Evolutionary conservation across 2,329 filamentous ascomycete species (phyloP), one percentile per base, ranked within the genome.

Genomic region (Drechslerella coelobrocha): DNA sequence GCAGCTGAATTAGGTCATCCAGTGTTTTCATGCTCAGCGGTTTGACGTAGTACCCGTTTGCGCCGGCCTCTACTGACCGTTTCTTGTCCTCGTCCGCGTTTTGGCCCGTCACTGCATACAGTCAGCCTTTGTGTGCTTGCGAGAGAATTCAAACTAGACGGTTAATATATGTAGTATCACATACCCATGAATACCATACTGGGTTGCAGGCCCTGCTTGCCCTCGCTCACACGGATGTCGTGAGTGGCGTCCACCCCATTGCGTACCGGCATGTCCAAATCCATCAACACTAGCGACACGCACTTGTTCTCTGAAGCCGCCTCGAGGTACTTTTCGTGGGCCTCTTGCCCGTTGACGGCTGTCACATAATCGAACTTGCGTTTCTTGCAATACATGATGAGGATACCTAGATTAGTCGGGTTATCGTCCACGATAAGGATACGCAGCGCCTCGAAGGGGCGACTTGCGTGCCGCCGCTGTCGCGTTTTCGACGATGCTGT

Each of bases 361-460:
- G 78, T 79, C 14, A 78, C 75, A 24, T 81, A 82, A 14, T 80
- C 78, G 23, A 82, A 77, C 0, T 78, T 78, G 9, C 81, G 77
- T 43, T 80, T 80, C 59, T 80, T 79, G 53, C 82, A 80, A 72
- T 82, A 83, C 74, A 82, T 81, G 17, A 79, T 77, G 26, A 83
- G 73, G 24, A 83, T 82, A 19, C 81, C 81, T 0, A 83, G 78
- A 21, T 83, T 83, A 60, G 83, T 80, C 1, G 79, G 60, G 48
- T 83, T 83, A 68, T 83, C 82, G 68, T 83, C 82, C 0, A 83
- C 82, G 0, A 83, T 75, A 0, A 83, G 77, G 10, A 71, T 62
- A 19, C 52, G 48, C 12, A 71, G 59, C 8, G 63, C 43, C 0
- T 56, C 50, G 14, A 56, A 43, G 0, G 3, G 26, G 24, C 56